Conservation (phyloP, 2,329 filamentous ascomycete genomes). For the Neofusicoccum ribis region DNA sequence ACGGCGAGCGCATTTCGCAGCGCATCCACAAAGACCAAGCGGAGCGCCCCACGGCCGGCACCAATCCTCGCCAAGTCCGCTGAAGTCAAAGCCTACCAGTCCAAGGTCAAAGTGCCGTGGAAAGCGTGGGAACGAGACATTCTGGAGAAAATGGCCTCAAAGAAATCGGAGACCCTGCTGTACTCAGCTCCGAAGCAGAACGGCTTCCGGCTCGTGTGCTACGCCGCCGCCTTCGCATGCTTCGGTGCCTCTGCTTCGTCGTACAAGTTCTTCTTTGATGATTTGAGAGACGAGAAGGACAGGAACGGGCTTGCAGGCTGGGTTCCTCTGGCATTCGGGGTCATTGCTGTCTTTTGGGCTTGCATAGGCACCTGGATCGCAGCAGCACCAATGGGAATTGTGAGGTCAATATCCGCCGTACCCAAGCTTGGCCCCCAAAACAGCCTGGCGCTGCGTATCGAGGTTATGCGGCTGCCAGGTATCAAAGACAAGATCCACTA, state of each 20-base stretch:
- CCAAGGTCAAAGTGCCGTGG: not conserved
- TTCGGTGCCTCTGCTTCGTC: conserved; percentile 3
- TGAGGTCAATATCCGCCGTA: conserved; percentile 6
- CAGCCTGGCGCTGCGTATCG: conserved; percentile 2
- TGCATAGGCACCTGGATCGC: conserved; percentile 11
- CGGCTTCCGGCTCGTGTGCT: conserved; percentile 7
- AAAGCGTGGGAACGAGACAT: not conserved
- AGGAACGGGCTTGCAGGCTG: conserved; percentile 5
- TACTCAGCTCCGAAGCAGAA: conserved; percentile 12
- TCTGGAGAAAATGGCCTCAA: not conserved
- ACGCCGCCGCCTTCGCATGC: conserved; percentile 5
- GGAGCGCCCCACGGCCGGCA: not conserved
- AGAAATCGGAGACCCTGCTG: not conserved
- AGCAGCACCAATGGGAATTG: conserved; percentile 2
- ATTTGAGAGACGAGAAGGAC: not conserved
- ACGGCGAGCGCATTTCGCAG: not conserved
- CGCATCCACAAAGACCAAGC: not conserved
- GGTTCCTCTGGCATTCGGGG: conserved; percentile 6
- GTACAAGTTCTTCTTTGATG: conserved; percentile 1
- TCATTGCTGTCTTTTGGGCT: conserved; percentile 15
- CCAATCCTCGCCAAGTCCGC: not conserved
- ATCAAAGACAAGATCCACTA: conserved; percentile 5
- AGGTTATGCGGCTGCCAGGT: not conserved
- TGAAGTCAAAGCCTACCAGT: not conserved
- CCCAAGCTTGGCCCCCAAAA: conserved; percentile 3